Conservation (phyloP, 1,284 basidiomycete species). For the Fomitopsis pinicola region DNA sequence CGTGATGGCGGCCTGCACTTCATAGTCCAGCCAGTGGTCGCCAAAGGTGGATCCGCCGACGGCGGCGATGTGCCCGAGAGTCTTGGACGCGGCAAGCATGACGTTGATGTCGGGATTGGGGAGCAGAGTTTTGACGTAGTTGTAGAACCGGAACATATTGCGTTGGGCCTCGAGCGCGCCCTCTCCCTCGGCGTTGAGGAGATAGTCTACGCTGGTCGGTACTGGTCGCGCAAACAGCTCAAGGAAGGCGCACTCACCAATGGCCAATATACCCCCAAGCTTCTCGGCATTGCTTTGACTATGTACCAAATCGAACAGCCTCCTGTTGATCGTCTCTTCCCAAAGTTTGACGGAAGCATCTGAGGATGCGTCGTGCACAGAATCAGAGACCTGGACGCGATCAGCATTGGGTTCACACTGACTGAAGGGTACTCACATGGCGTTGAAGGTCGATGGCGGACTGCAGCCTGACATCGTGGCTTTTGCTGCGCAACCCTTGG, state of each 20-base stretch:
- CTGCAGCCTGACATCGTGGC: constrained; percentile 55
- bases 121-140: constrained; percentile 84
- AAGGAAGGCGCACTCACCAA: constrained; percentile 47
- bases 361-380: constrained; percentile 71
- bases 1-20: constrained; percentile 79
- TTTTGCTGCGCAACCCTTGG: constrained; percentile 57
- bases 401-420: not conserved
- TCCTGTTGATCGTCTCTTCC: constrained; percentile 78
- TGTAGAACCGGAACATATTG: constrained; percentile 84
- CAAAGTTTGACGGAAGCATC: constrained; percentile 75
- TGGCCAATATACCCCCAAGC: constrained; percentile 79
- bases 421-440: constrained; percentile 42
- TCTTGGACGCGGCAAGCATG: constrained; percentile 86
- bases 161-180: constrained; percentile 73
- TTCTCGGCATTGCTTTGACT: constrained; percentile 72
- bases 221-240: constrained; percentile 3
- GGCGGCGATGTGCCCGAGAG: constrained; percentile 77
- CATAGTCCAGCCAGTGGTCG: constrained; percentile 83
- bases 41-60: constrained; percentile 81
- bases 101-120: constrained; percentile 83
- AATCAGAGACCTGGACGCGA: constrained; percentile 54
- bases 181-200: constrained; percentile 68
- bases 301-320: constrained; percentile 81
- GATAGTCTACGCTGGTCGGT: constrained; percentile 47
- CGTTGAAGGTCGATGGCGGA: constrained; percentile 65